Evolutionary conservation across 768 basidiomycete genomes (phyloP), one percentile per base, ranked within the genome.

Genomic region (Hebeloma cylindrosporum): DNA sequence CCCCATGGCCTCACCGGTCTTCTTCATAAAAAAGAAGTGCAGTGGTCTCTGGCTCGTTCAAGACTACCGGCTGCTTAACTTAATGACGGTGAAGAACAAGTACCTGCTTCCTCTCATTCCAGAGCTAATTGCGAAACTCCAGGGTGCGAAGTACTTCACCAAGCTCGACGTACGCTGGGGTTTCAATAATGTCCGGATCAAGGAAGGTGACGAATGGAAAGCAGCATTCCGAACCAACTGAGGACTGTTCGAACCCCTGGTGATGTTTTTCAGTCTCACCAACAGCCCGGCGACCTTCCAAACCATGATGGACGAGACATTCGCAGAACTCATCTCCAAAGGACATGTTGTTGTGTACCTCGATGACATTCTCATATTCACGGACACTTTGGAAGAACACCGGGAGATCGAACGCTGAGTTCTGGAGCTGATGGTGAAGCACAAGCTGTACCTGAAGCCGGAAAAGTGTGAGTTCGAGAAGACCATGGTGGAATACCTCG

Each of bases 131-230:
- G n/a, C n/a, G n/a, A n/a, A n/a, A n/a, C n/a, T n/a, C n/a, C n/a
- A n/a, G n/a, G n/a, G n/a, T n/a, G n/a, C n/a, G n/a, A n/a, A n/a
- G n/a, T n/a, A n/a, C n/a, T n/a, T n/a, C n/a, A n/a, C n/a, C n/a
- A n/a, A n/a, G n/a, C n/a, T n/a, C n/a, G n/a, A n/a, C n/a, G n/a
- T n/a, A n/a, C n/a, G n/a, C n/a, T n/a, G n/a, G n/a, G n/a, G n/a
- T n/a, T n/a, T n/a, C n/a, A n/a, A n/a, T n/a, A n/a, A n/a, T n/a
- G n/a, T n/a, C n/a, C n/a, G n/a, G n/a, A n/a, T n/a, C n/a, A n/a
- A n/a, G n/a, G n/a, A n/a, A n/a, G 69, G 68, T 4, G 63, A 74
- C 40, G 55, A 71, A 52, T 67, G 63, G 62, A 75, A 75, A 45
- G 72, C 67, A 1, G 67, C 70, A 0, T 77, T 77, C 55, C 36